These are phyloP conservation scores for Fusarium sacchari DNA, from an alignment of 2,329 filamentous ascomycete species.

Conservation along the genomic window DNA sequence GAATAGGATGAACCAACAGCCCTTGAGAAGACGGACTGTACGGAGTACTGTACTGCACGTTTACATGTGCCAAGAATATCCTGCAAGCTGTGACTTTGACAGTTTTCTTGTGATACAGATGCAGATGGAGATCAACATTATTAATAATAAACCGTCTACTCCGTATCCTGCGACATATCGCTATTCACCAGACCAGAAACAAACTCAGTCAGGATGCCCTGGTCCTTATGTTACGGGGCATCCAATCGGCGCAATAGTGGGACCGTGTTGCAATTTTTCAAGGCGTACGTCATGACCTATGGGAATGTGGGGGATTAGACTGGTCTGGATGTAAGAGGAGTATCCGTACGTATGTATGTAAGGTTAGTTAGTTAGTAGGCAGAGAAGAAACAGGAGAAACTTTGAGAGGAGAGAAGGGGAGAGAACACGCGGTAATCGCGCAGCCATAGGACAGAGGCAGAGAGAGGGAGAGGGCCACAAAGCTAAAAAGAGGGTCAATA, in stretches of 20 bases:
- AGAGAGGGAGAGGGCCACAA: not conserved
- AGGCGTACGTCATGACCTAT: constrained; percentile 29
- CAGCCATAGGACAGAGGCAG: not conserved
- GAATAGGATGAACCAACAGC: not conserved
- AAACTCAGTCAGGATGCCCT: not conserved
- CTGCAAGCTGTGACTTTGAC: constrained; percentile 5
- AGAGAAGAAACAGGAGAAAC: not conserved
- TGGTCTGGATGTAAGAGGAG: constrained; percentile 28
- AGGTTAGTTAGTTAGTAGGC: not conserved
- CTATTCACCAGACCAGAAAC: not conserved
- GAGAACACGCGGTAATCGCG: constrained; percentile 34
- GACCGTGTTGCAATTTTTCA: constrained; percentile 11
- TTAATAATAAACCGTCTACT: no score
- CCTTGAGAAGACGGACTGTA: not conserved
- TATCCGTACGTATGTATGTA: no score
- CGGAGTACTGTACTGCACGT: constrained; percentile 1
- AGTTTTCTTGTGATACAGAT: constrained; percentile 3
- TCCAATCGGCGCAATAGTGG: constrained; percentile 31
- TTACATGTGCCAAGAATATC: constrained; percentile 23
- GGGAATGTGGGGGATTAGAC: constrained; percentile 28
- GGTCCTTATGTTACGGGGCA: not conserved
- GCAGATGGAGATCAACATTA: constrained; percentile 18
- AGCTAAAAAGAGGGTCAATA: not conserved
- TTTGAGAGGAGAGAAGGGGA: constrained; percentile 6
- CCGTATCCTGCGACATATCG: not conserved